Evolutionary conservation across 1,139 yeast genomes (phyloP).

Genomic region (Magnusiomyces fungicola): DNA sequence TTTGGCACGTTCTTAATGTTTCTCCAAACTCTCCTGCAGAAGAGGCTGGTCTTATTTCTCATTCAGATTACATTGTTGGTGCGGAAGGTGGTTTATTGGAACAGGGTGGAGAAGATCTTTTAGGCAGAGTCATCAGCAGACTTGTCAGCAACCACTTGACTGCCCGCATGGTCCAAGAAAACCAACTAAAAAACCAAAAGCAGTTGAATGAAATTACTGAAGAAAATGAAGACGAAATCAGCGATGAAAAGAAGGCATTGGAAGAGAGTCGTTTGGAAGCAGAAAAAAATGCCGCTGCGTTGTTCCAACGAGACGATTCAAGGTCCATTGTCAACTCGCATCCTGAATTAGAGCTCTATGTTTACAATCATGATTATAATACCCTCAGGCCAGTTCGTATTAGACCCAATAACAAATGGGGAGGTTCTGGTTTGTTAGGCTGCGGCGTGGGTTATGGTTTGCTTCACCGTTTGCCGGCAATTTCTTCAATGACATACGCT

Average conservation of each 20-base stretch:
- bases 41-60: constrained; percentile 72
- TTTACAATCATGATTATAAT: constrained; percentile 83
- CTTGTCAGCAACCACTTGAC: constrained; percentile 19
- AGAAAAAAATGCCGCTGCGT: too few relatives aligned
- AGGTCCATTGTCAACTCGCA: constrained; percentile 10
- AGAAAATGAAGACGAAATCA: neutral
- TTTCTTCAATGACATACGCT: constrained; percentile 8
- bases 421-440: constrained; percentile 74
- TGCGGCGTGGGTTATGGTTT: constrained; percentile 94
- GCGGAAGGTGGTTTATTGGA: constrained; percentile 77
- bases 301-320: neutral
- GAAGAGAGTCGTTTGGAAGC: too few relatives aligned
- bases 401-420: constrained; percentile 52
- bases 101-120: constrained; percentile 77
- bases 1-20: constrained; percentile 78
- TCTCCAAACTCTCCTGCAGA: constrained; percentile 81
- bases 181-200: constrained; percentile 3
- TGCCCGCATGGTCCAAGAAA: constrained; percentile 17
- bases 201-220: neutral
- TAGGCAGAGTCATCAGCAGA: constrained; percentile 53
- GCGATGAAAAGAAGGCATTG: too few relatives aligned
- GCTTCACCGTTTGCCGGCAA: constrained; percentile 72
- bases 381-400: constrained; percentile 82
- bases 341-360: constrained; percentile 49
- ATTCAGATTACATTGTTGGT: constrained; percentile 84